Evolutionary conservation across 2,329 filamentous ascomycete genomes (phyloP), one percentile per base, ranked within the genome.

Genomic region (Coccinonectria pachysandricola): DNA sequence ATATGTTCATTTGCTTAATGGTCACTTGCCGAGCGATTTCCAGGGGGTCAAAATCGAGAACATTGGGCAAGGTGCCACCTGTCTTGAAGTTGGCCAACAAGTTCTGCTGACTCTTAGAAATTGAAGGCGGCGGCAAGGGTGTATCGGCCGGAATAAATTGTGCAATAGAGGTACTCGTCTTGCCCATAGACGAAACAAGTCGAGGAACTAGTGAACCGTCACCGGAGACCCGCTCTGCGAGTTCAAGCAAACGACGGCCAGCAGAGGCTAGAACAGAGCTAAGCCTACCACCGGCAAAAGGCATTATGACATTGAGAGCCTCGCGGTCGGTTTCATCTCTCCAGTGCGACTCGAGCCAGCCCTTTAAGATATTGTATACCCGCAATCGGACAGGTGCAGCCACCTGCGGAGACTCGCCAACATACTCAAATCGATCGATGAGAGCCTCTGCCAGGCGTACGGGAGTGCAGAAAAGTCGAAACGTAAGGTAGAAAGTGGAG

Each of bases 291-390:
- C 79, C 73, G 3, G 88, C 86, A 53, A 98, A 98, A 1, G 73
- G 64, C 17, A 79, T 65, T 36, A 98, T 92, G 24, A 81, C 62
- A 1, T 69, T 64, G 7, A 98, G 64, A 2, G 87, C 85, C 8
- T 74, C 68, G 27, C 73, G 71, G 50, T 98, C 91, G 8, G 77
- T 75, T 32, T 85, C 75, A 37, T 84, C 75, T 24, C 81, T 75
- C 88, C 91, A 98, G 55, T 98, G 86, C 6, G 82, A 91, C 59
- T 96, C 91, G 12, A 98, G 64, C 91, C 91, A 98, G 21, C 83
- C 82, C 56, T 98, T 98, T 66, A 98, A 85, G 30, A 86, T 79
- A 50, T 98, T 96, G 62, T 92, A 96, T 2, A 96, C 85, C 26
- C 91, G 75, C 24, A 98, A 63, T 26, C 87, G 77, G 12, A 96